phyloP scores from a whole-genome alignment of 2,329 filamentous ascomycete genomes.

The Parastagonospora nodorum region DNA sequence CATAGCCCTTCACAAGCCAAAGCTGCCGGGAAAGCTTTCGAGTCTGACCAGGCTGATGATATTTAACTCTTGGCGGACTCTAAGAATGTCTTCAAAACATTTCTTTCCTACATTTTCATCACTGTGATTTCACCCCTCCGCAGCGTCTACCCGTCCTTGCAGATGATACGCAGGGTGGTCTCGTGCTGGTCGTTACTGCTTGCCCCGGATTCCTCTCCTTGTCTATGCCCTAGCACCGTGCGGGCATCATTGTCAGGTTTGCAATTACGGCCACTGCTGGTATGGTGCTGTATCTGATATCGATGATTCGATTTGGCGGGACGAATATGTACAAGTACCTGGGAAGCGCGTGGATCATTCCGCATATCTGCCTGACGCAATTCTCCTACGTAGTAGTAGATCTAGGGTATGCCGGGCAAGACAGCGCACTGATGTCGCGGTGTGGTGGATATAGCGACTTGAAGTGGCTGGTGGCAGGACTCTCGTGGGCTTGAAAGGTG shows the following conservation, averaged over 20 bases:
- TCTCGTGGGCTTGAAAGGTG: background rate
- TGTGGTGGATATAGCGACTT: no score
- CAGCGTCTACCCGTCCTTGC: slow-evolving; percentile 30
- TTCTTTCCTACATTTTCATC: slow-evolving; percentile 13
- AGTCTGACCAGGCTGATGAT: no score
- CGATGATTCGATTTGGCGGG: slow-evolving; percentile 21
- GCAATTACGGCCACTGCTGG: slow-evolving; percentile 25
- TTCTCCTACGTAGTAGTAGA: slow-evolving; percentile 32
- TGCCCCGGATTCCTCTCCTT: slow-evolving; percentile 36
- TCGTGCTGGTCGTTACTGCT: slow-evolving; percentile 29
- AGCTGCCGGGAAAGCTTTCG: no score
- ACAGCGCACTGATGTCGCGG: slow-evolving; percentile 15
- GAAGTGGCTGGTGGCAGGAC: no score
- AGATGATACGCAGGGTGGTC: slow-evolving; percentile 23
- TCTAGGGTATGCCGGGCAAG: slow-evolving; percentile 7
- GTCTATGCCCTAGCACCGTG: slow-evolving; percentile 23
- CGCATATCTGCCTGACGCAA: slow-evolving; percentile 31
- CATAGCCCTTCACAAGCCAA: no score
- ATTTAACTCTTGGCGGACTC: no score
- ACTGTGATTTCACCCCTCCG: slow-evolving; percentile 19
- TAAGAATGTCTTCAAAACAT: no score
- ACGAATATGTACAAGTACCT: slow-evolving; percentile 20
- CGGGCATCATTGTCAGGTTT: slow-evolving; percentile 26
- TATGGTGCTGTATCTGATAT: slow-evolving; percentile 29
- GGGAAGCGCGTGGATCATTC: slow-evolving; percentile 36